Conservation (phyloP, 768 basidiomycete genomes). For the Neoboletus magnificus region DNA sequence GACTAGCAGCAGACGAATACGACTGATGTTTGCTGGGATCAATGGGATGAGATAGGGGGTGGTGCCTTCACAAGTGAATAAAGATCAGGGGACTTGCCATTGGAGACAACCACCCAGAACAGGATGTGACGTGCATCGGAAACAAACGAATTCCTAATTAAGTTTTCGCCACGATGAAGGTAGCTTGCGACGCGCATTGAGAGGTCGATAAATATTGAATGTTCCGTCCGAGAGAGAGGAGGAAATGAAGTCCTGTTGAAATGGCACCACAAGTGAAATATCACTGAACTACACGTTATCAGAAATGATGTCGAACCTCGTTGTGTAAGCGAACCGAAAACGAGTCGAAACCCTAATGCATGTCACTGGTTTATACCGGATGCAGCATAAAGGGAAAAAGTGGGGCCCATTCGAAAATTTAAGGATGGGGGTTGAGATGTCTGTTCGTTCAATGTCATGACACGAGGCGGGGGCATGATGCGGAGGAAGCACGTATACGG, state of each 20-base stretch:
- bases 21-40: neutral
- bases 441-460: neutral
- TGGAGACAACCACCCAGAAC: neutral
- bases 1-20: neutral
- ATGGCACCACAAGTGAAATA: neutral
- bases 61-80: neutral
- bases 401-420: neutral
- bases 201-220: conserved; percentile 7
- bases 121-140: neutral
- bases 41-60: neutral
- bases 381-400: neutral
- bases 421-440: no score
- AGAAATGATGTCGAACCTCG: neutral
- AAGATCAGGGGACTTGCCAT: neutral
- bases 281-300: neutral
- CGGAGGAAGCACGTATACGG: neutral
- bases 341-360: neutral
- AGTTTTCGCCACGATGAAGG: neutral
- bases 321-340: neutral
- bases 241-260: neutral
- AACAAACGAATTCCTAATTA: neutral
- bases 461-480: neutral
- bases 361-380: neutral
- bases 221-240: conserved; percentile 6
- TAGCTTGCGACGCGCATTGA: neutral